Evolutionary conservation across 2,329 filamentous ascomycete species (phyloP).

Genomic region (Alternaria panax): DNA sequence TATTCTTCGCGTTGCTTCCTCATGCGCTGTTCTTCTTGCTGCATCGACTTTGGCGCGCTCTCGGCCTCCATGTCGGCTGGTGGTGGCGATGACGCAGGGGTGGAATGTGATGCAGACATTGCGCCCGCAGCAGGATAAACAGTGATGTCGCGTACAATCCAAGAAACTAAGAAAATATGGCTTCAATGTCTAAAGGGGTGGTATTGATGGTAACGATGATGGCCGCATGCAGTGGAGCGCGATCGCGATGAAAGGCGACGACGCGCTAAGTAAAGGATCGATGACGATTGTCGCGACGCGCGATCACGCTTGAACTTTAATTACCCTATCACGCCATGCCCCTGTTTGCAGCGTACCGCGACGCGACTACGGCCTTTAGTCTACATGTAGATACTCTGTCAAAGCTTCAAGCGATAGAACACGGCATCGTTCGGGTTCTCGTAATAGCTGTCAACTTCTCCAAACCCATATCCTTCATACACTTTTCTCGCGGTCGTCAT

Average conservation of each 20-base stretch:
- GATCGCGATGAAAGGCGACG: slow-evolving; percentile 20
- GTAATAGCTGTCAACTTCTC: slow-evolving; percentile 62
- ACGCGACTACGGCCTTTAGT: background rate
- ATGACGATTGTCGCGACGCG: slow-evolving; percentile 38
- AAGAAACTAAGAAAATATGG: background rate
- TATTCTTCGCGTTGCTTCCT: slow-evolving; percentile 51
- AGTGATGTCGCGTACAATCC: slow-evolving; percentile 23
- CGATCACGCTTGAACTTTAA: slow-evolving; percentile 31
- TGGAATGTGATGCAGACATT: slow-evolving; percentile 35
- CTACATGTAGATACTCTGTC: background rate
- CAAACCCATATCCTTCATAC: slow-evolving; percentile 62
- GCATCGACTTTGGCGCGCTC: slow-evolving; percentile 51
- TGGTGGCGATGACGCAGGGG: slow-evolving; percentile 46
- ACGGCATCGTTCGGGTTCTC: slow-evolving; percentile 61
- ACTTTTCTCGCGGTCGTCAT: slow-evolving; percentile 61
- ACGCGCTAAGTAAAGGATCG: slow-evolving; percentile 35
- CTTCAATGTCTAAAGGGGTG: background rate
- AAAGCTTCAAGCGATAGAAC: slow-evolving; percentile 56
- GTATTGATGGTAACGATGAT: slow-evolving; percentile 15
- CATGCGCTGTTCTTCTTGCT: slow-evolving; percentile 57
- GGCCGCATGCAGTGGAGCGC: slow-evolving; percentile 12
- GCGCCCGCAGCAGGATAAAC: slow-evolving; percentile 32
- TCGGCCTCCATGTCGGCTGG: slow-evolving; percentile 38
- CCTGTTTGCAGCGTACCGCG: background rate
- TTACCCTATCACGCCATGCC: background rate